phyloP scores from a whole-genome alignment of 306 rosid genomes.

The Corylus heterophylla region DNA sequence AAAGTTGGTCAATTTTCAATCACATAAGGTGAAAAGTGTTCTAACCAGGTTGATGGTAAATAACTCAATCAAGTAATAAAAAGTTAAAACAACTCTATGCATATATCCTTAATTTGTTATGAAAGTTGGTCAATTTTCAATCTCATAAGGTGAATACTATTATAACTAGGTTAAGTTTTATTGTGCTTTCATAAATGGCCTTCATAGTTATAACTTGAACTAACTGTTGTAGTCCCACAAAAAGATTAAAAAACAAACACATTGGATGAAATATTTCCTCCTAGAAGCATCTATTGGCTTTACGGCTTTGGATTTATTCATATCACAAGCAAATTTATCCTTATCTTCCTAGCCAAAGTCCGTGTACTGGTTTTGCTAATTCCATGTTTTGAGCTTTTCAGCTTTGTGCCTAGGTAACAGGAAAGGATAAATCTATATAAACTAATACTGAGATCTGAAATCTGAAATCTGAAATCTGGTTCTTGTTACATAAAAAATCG shows the following conservation, averaged over 20 bases:
- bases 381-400: neutral
- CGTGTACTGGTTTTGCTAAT: neutral
- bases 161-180: neutral
- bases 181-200: neutral
- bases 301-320: neutral
- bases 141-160: neutral
- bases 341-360: neutral
- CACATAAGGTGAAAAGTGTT: neutral
- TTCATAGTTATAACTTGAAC: neutral
- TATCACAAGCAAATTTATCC: neutral
- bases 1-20: neutral
- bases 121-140: neutral
- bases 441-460: neutral
- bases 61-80: too few species aligned
- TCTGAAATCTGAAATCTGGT: slow-evolving; percentile 5
- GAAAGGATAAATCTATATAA: neutral
- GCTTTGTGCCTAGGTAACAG: neutral
- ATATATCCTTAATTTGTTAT: too few species aligned
- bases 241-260: neutral
- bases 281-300: slow-evolving; percentile 2
- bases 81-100: too few species aligned
- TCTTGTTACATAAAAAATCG: neutral
- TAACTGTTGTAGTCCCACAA: neutral
- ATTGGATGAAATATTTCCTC: neutral
- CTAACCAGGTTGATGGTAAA: neutral